These are phyloP conservation scores for Phaffia rhodozyma DNA, from an alignment of 1,284 basidiomycete genomes.

Conservation along the genomic window DNA sequence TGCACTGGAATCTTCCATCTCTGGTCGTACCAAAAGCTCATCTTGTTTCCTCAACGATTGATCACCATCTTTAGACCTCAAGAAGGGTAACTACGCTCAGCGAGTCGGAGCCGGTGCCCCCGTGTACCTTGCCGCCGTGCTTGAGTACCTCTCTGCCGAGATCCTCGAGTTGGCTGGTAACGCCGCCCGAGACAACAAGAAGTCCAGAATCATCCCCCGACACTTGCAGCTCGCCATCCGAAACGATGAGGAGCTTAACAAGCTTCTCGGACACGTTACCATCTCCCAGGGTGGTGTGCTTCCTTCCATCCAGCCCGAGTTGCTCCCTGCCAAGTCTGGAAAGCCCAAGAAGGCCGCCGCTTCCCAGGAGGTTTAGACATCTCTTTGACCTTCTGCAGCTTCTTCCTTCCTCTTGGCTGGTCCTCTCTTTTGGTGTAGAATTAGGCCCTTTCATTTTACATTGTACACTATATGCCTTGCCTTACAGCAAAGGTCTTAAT, in stretches of 20 bases:
- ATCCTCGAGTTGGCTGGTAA: constrained; percentile 28
- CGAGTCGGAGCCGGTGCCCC: constrained; percentile 30
- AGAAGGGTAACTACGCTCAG: constrained; percentile 29
- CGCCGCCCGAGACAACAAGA: constrained; percentile 22
- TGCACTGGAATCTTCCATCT: not conserved
- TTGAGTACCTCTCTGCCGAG: constrained; percentile 28
- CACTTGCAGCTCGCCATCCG: constrained; percentile 70
- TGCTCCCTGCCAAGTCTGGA: constrained; percentile 47
- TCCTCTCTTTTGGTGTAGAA: too few relatives aligned
- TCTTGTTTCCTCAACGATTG: not conserved
- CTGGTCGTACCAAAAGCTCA: not conserved
- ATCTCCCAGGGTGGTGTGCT: constrained; percentile 76
- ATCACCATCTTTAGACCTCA: constrained; percentile 14
- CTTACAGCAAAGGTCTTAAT: too few relatives aligned
- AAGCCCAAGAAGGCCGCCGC: constrained; percentile 30
- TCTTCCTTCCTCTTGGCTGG: too few relatives aligned
- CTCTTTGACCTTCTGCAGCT: too few relatives aligned
- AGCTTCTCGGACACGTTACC: constrained; percentile 58
- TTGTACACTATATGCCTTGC: too few relatives aligned
- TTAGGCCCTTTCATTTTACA: too few relatives aligned
- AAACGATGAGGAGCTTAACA: constrained; percentile 52
- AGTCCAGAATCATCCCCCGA: constrained; percentile 70
- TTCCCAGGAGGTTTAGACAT: too few relatives aligned
- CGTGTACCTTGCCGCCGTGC: constrained; percentile 25
- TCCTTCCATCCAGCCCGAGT: constrained; percentile 47